Base-by-base conservation (phyloP, 2,329 filamentous ascomycete species). In the Aspergillus fischeri region DNA sequence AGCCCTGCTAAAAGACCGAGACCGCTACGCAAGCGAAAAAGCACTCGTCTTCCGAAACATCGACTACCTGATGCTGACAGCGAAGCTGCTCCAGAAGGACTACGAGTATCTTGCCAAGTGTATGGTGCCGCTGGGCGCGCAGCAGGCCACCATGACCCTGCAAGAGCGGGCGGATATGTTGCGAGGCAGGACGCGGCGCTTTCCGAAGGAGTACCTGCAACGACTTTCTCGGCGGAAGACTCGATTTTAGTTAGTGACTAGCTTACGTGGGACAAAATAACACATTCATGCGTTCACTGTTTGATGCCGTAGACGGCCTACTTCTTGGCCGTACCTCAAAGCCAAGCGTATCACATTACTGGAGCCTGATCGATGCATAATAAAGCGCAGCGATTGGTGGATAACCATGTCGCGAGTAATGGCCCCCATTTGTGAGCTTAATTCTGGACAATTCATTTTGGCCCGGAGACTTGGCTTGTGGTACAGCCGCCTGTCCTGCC, bases 31-130 rank as follows among this genome's bases (percentile, higher is more conserved):
- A 0, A 73, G 78, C 7, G 86, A 91, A 67, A 77, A 85, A 20
- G 90, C 89, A 0, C 80, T 93, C 7, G 87, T 92, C 7, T 92
- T 93, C 69, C 86, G 88, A 71, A 86, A 91, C 67, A 91, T 93
- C 65, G 89, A 92, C 72, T 93, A 90, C 69, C 75, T 92, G 53
- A 87, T 91, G 80, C 83, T 92, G 60, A 91, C 89, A 0, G 72
- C 90, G 32, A 82, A 82, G 47, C 73, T 92, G 20, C 67, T 92
- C 65, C 79, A 79, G 58, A 90, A 91, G 71, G 85, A 92, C 67
- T 93, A 93, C 65, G 75, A 80, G 51, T 78, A 86, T 53, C 79
- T 93, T 7, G 89, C 89, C 1, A 80, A 79, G 54, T 87, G 88
- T 60, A 70, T 93, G 51, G 87, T 93, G 17, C 90, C 90, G 0